These are phyloP conservation scores for Yamadazyma aaseri DNA, from an alignment of 1,139 yeast genomes.

Conservation along the genomic window DNA sequence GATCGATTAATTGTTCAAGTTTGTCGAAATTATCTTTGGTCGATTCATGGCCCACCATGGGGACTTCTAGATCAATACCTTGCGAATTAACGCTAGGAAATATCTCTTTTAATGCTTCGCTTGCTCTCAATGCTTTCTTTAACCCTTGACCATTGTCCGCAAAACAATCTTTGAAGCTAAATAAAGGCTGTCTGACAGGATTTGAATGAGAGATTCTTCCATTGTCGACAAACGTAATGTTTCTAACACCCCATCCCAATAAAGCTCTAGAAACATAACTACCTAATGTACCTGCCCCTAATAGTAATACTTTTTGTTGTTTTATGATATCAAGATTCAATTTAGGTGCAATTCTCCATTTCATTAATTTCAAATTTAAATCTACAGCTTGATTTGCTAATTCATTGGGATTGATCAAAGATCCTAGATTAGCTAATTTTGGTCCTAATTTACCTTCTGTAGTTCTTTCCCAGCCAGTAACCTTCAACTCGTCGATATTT, in stretches of 20 bases:
- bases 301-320: slow-evolving; percentile 59
- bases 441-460: slow-evolving; percentile 72
- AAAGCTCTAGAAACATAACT: slow-evolving; percentile 84
- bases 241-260: slow-evolving; percentile 90
- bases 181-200: slow-evolving; percentile 93
- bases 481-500: slow-evolving; percentile 26
- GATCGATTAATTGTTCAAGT: slow-evolving; percentile 53
- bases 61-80: slow-evolving; percentile 72
- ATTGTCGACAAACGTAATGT: slow-evolving; percentile 84
- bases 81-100: slow-evolving; percentile 71
- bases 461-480: slow-evolving; percentile 91
- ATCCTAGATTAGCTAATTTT: slow-evolving; percentile 76
- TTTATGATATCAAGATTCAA: slow-evolving; percentile 66
- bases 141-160: slow-evolving; percentile 58
- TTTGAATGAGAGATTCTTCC: slow-evolving; percentile 88
- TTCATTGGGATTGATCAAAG: slow-evolving; percentile 74
- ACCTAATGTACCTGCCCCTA: slow-evolving; percentile 98
- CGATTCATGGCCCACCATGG: slow-evolving; percentile 90
- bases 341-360: slow-evolving; percentile 91
- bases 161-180: slow-evolving; percentile 70
- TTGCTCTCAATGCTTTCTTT: slow-evolving; percentile 75
- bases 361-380: slow-evolving; percentile 85
- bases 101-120: slow-evolving; percentile 63
- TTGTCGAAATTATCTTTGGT: slow-evolving; percentile 46
- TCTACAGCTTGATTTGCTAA: slow-evolving; percentile 92